Evolutionary conservation across 2,329 filamentous ascomycete species (phyloP), one percentile per base, ranked within the genome.

Genomic region (Talaromyces marneffei): DNA sequence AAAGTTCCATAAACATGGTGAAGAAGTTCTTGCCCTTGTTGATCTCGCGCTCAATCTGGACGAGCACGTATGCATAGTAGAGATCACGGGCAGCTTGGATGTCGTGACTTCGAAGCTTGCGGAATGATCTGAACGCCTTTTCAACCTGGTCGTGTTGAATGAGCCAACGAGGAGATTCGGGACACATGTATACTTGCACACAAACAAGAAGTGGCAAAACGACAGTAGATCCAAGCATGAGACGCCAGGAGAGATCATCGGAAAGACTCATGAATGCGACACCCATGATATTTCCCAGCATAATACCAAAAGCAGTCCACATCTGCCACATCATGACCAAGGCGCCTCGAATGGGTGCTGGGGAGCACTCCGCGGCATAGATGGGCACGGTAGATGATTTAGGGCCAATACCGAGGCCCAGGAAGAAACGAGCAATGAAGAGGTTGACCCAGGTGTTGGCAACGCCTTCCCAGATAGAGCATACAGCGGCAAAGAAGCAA

Each of bases 201-300:
- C 81, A 83, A 61, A 86, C 83, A 44, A 86, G 67, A 6, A 88
- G 72, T 18, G 83, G 82, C 2, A 84, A 83, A 1, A 88, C 78
- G 65, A 88, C 82, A 7, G 87, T 87, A 7, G 85, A 88, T 2
- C 82, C 85, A 68, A 90, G 81, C 84, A 89, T 88, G 33, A 89
- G 76, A 31, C 87, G 82, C 87, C 87, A 90, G 65, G 86, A 76
- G 27, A 82, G 79, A 27, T 86, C 84, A 23, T 77, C 54, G 31
- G 70, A 66, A 9, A 76, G 64, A n/a, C 68, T 66, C 67, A 74
- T 74, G 63, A 81, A 80, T 7, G 78, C 78, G 20, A 81, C 77
- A 14, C 78, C 79, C 69, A 79, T 78, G 62, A 79, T 78, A 65
- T 79, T 79, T 10, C 79, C 79, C 9, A 82, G 64, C 75, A 77